Conservation (phyloP, 176 grass and related monocot genomes). For the Dactylis glomerata region DNA sequence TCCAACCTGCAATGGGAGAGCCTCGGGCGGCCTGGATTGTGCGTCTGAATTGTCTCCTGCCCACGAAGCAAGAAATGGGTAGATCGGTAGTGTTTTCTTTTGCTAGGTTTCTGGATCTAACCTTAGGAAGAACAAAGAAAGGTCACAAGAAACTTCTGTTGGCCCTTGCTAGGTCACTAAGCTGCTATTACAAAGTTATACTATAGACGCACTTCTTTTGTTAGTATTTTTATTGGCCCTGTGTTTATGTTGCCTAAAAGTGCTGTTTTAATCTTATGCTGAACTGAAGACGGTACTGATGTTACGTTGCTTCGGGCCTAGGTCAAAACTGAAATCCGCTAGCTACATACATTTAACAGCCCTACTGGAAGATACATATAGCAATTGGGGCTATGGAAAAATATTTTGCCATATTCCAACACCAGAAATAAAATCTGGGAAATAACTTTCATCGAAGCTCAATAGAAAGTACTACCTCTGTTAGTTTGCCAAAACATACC, state of each 20-base stretch:
- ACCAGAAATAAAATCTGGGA: background rate
- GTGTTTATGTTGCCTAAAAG: background rate
- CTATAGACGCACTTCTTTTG: background rate
- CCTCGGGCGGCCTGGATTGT: slow-evolving; percentile 17
- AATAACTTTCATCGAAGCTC: background rate
- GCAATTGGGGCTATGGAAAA: background rate
- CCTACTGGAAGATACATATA: background rate
- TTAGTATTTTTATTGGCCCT: background rate
- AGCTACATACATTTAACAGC: background rate
- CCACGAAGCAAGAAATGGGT: background rate
- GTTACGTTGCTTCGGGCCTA: background rate
- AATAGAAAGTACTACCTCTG: too few species aligned
- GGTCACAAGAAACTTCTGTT: slow-evolving; percentile 8
- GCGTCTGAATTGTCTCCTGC: background rate
- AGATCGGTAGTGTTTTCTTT: background rate
- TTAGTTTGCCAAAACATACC: too few species aligned
- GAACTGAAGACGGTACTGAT: background rate
- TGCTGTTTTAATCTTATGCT: background rate
- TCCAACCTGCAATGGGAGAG: slow-evolving; percentile 42
- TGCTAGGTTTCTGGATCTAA: slow-evolving; percentile 7
- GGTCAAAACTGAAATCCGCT: background rate
- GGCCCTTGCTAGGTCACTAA: background rate
- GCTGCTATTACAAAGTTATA: background rate
- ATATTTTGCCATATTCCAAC: background rate
- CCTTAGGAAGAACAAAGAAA: slow-evolving; percentile 8